Evolutionary conservation across 495 filamentous ascomycete genomes (phyloP).

Genomic region (Copromyces sp.): DNA sequence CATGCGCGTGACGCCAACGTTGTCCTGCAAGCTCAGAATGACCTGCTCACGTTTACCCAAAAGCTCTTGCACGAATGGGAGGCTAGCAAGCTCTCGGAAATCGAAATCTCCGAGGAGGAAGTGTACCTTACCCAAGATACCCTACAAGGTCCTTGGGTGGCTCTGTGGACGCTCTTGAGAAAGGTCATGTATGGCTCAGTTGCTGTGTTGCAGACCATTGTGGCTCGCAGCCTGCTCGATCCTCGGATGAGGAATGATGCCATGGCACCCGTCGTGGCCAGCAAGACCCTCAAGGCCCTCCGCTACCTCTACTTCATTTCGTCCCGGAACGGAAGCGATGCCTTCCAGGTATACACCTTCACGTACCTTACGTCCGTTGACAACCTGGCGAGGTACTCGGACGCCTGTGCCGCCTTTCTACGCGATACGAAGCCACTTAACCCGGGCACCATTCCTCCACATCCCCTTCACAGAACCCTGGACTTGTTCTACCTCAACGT

Average conservation of each 20-base stretch:
- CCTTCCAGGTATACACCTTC: slow-evolving; percentile 73
- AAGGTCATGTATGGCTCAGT: slow-evolving; percentile 73
- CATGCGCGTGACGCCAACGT: slow-evolving; percentile 48
- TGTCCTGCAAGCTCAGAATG: slow-evolving; percentile 59
- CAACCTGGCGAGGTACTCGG: slow-evolving; percentile 65
- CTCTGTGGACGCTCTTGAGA: slow-evolving; percentile 74
- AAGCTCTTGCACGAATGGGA: slow-evolving; percentile 74
- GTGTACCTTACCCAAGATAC: slow-evolving; percentile 61
- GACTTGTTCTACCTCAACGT: slow-evolving; percentile 91
- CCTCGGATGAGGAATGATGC: slow-evolving; percentile 29
- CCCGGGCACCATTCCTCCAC: slow-evolving; percentile 56
- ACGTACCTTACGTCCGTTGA: slow-evolving; percentile 85
- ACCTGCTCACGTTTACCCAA: slow-evolving; percentile 58
- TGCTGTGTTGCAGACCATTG: slow-evolving; percentile 60
- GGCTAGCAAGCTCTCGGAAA: slow-evolving; percentile 69
- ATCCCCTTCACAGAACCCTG: slow-evolving; percentile 66
- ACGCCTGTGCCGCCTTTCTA: slow-evolving; percentile 60
- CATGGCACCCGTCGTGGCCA: slow-evolving; percentile 60
- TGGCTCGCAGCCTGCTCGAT: slow-evolving; percentile 50
- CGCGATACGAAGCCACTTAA: slow-evolving; percentile 46
- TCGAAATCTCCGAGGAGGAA: slow-evolving; percentile 68
- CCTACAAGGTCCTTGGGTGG: slow-evolving; percentile 55
- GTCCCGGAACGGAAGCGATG: slow-evolving; percentile 59
- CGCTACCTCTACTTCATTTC: slow-evolving; percentile 84
- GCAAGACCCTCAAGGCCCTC: slow-evolving; percentile 67